phyloP scores from a whole-genome alignment of 345 rosid species.

The Pistacia atlantica region DNA sequence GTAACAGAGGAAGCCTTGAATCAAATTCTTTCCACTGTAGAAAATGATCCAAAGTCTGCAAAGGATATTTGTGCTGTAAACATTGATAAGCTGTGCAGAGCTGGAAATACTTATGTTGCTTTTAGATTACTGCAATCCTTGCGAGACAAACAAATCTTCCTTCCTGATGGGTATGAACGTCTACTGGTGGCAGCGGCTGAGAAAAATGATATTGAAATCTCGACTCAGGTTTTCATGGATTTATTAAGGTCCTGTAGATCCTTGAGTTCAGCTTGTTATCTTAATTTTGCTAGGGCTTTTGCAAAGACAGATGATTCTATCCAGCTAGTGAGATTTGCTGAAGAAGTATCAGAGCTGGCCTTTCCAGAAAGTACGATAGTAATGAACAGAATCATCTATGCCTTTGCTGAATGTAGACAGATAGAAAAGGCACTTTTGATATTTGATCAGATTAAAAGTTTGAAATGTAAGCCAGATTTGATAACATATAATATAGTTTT shows the following conservation, averaged over 20 bases:
- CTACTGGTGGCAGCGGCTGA: slow-evolving; percentile 48
- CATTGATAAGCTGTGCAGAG: slow-evolving; percentile 43
- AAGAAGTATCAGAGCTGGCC: slow-evolving; percentile 46
- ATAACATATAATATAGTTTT: slow-evolving; percentile 71
- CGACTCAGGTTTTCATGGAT: slow-evolving; percentile 47
- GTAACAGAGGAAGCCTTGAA: slow-evolving; percentile 33
- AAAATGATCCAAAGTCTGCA: slow-evolving; percentile 28
- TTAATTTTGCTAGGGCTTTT: slow-evolving; percentile 62
- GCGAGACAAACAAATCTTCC: slow-evolving; percentile 39
- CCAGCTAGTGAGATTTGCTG: slow-evolving; percentile 46
- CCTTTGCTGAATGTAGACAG: slow-evolving; percentile 73
- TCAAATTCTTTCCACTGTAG: slow-evolving; percentile 29
- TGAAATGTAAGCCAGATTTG: slow-evolving; percentile 61
- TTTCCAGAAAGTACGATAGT: slow-evolving; percentile 43
- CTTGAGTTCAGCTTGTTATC: slow-evolving; percentile 55
- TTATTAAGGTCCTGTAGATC: slow-evolving; percentile 38
- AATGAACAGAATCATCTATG: slow-evolving; percentile 61
- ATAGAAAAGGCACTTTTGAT: slow-evolving; percentile 56
- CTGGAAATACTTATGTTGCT: slow-evolving; percentile 53
- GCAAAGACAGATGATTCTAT: slow-evolving; percentile 37
- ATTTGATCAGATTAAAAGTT: slow-evolving; percentile 48
- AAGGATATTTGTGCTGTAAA: slow-evolving; percentile 35
- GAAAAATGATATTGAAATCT: slow-evolving; percentile 35
- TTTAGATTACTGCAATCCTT: slow-evolving; percentile 44
- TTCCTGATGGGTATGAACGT: slow-evolving; percentile 33